Evolutionary conservation across 2,329 filamentous ascomycete species (phyloP).

Genomic region (Claviceps pazoutovae): DNA sequence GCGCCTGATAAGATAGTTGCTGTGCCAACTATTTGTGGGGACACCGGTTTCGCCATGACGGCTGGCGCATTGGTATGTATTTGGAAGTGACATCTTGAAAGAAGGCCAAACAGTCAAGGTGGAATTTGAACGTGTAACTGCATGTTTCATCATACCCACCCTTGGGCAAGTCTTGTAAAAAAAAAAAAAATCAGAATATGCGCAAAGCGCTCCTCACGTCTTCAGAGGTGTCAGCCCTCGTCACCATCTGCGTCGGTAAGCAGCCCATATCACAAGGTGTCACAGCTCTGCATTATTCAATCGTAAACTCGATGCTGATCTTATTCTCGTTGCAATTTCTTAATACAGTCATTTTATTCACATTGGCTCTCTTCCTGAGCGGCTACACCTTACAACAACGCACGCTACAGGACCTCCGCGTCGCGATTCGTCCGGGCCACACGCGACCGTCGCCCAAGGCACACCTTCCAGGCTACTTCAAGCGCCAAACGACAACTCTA

Average conservation of each 20-base stretch:
- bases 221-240: conserved; percentile 54
- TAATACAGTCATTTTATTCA: conserved; percentile 56
- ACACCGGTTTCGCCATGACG: neutral
- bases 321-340: neutral
- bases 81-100: too few relatives aligned
- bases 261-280: neutral
- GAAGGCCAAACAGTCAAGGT: too few relatives aligned
- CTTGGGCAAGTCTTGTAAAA: neutral
- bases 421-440: conserved; percentile 45
- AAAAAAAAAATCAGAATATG: conserved; percentile 11
- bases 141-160: too few relatives aligned
- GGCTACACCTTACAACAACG: conserved; percentile 82
- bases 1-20: conserved; percentile 30
- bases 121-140: too few relatives aligned
- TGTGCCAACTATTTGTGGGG: conserved; percentile 19
- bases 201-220: conserved; percentile 47
- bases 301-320: conserved; percentile 8
- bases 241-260: conserved; percentile 51
- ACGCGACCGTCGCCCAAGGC: conserved; percentile 32
- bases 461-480: conserved; percentile 37
- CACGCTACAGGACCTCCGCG: conserved; percentile 63
- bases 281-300: neutral
- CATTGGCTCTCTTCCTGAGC: conserved; percentile 69
- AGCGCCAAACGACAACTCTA: conserved; percentile 29
- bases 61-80: too few relatives aligned